phyloP scores from a whole-genome alignment of 495 filamentous ascomycete genomes.

The Xylaria palmicola region DNA sequence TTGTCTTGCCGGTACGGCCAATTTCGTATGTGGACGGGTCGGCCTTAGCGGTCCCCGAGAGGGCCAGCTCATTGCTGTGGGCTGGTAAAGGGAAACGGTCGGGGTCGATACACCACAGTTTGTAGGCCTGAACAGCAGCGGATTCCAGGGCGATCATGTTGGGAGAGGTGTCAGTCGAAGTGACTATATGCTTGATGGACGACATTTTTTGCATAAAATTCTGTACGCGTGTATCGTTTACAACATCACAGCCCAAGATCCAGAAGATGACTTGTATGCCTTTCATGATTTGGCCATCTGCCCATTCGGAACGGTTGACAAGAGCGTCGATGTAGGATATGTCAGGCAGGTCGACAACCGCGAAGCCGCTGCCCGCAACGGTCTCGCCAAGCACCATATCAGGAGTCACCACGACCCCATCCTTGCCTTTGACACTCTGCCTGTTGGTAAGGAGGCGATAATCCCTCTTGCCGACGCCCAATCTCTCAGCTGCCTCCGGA shows the following conservation, averaged over 20 bases:
- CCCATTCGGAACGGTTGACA: slow-evolving; percentile 72
- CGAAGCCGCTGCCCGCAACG: slow-evolving; percentile 55
- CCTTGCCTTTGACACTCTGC: slow-evolving; percentile 49
- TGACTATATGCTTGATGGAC: slow-evolving; percentile 69
- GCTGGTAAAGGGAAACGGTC: slow-evolving; percentile 66
- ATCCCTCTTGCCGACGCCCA: slow-evolving; percentile 57
- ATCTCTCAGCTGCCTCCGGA: slow-evolving; percentile 53
- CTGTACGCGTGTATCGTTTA: slow-evolving; percentile 56
- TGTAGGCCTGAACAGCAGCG: slow-evolving; percentile 58
- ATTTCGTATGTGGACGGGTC: slow-evolving; percentile 21
- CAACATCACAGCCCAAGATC: slow-evolving; percentile 72
- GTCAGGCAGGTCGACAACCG: slow-evolving; percentile 75
- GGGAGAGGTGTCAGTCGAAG: slow-evolving; percentile 66
- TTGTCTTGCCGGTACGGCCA: slow-evolving; percentile 37
- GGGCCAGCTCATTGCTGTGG: slow-evolving; percentile 46
- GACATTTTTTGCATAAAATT: slow-evolving; percentile 65
- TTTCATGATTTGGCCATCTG: slow-evolving; percentile 58
- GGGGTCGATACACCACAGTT: slow-evolving; percentile 67
- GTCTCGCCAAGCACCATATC: slow-evolving; percentile 49
- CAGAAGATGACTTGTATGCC: slow-evolving; percentile 72
- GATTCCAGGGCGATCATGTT: slow-evolving; percentile 70
- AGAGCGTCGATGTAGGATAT: slow-evolving; percentile 64
- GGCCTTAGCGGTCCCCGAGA: slow-evolving; percentile 16
- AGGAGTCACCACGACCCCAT: slow-evolving; percentile 56
- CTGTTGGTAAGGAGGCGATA: slow-evolving; percentile 53